A percentile compares a stretch with the other conserved stretches of the same genome.
Conservation (phyloP, 306 rosid genomes). For the Castanea crenata region DNA sequence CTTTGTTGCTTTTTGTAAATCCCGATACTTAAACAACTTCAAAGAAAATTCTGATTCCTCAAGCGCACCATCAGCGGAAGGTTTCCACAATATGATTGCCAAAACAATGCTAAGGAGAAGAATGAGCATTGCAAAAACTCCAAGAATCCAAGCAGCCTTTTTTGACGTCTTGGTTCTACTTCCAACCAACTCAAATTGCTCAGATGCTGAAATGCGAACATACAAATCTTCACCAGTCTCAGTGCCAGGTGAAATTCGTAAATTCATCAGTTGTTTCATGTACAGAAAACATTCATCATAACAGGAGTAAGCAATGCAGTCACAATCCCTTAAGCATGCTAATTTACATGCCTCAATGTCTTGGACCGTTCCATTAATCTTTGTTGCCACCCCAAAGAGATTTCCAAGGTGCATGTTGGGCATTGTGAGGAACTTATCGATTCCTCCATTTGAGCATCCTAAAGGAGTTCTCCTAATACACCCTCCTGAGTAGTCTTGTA, state of each 20-base stretch:
- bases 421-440: background rate
- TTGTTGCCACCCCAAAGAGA: background rate
- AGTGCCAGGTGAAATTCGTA: background rate
- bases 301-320: conserved; percentile 10
- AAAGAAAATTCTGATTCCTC: background rate
- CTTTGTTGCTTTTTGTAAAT: background rate
- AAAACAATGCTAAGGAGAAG: background rate
- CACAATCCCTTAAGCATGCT: background rate
- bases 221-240: background rate
- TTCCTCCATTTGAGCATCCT: background rate
- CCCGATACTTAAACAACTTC: background rate
- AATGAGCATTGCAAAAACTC: background rate
- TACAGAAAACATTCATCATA: background rate
- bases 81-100: background rate
- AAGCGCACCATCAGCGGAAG: background rate
- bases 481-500: conserved; percentile 42
- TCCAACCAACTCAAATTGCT: background rate
- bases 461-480: conserved; percentile 25
- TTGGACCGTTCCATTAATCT: rapidly evolving
- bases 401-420: background rate
- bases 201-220: conserved; percentile 11
- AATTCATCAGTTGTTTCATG: background rate
- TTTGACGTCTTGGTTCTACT: background rate
- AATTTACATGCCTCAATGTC: background rate
- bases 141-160: background rate